These are phyloP conservation scores for Porphyrellus cyaneotinctus DNA, from an alignment of 768 basidiomycete species.

Conservation along the genomic window DNA sequence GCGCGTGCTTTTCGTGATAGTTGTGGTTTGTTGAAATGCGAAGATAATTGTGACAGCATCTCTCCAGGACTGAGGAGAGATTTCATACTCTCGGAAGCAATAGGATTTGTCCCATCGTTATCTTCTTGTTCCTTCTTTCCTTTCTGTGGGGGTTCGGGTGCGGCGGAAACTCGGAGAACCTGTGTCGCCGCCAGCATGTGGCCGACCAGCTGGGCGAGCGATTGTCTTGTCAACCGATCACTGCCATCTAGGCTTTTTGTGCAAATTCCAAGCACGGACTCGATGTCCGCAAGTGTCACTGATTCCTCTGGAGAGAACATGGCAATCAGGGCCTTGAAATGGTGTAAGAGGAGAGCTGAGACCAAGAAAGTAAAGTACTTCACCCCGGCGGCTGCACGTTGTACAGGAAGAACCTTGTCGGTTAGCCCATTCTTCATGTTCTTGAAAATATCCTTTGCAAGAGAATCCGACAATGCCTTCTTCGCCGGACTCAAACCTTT, in stretches of 20 bases:
- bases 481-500: constrained; percentile 80
- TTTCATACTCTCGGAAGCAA: constrained; percentile 53
- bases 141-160: constrained; percentile 50
- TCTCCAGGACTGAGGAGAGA: constrained; percentile 69
- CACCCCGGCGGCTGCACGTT: constrained; percentile 80
- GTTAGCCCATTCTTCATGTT: constrained; percentile 68
- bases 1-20: constrained; percentile 68
- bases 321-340: constrained; percentile 45
- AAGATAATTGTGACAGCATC: constrained; percentile 79
- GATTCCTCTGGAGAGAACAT: constrained; percentile 57
- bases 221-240: constrained; percentile 79
- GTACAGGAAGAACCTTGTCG: constrained; percentile 83
- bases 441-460: constrained; percentile 79
- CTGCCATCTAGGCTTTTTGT: constrained; percentile 74
- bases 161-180: constrained; percentile 48
- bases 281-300: constrained; percentile 67
- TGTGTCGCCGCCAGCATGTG: constrained; percentile 85
- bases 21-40: constrained; percentile 73
- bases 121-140: constrained; percentile 59
- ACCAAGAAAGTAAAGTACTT: constrained; percentile 11
- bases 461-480: constrained; percentile 76
- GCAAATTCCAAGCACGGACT: constrained; percentile 63
- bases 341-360: constrained; percentile 14
- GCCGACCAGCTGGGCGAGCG: constrained; percentile 76
- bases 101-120: constrained; percentile 49